Evolutionary conservation across 1,284 basidiomycete species (phyloP).

Genomic region (Kalmanozyma brasiliensis): DNA sequence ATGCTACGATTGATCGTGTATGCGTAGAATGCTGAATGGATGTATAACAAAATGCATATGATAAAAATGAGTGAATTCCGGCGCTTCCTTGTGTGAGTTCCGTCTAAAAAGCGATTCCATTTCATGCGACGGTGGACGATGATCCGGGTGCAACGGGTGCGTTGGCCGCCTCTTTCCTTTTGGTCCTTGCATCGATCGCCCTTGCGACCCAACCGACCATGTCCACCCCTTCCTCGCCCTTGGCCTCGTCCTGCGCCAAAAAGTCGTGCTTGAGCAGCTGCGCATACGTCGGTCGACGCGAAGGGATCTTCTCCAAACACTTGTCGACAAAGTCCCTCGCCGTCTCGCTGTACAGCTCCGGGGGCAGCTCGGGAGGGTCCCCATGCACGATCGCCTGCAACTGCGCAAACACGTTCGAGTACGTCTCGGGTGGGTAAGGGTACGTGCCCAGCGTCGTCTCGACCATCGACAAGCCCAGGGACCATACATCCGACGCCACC

Average conservation of each 20-base stretch:
- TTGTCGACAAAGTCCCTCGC: constrained; percentile 66
- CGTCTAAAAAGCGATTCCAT: too few species aligned
- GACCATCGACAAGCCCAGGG: constrained; percentile 92
- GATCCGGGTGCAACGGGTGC: constrained; percentile 3
- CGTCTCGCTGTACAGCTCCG: constrained; percentile 60
- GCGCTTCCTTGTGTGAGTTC: too few species aligned
- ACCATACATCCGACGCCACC: constrained; percentile 97
- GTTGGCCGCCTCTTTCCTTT: constrained; percentile 30
- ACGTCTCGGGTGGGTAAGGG: constrained; percentile 98
- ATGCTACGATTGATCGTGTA: not conserved
- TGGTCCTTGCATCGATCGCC: constrained; percentile 36
- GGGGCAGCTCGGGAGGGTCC: constrained; percentile 84
- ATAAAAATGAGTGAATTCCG: not conserved
- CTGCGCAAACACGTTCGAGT: constrained; percentile 95
- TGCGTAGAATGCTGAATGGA: not conserved
- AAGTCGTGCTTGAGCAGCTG: constrained; percentile 84
- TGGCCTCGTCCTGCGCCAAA: constrained; percentile 70
- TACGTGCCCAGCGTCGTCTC: constrained; percentile 92
- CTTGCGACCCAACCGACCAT: constrained; percentile 66
- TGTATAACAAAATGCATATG: not conserved
- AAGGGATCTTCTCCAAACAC: constrained; percentile 70
- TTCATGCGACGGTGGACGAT: too few species aligned
- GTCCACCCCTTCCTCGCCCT: constrained; percentile 63
- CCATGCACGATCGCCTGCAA: constrained; percentile 95
- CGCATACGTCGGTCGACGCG: constrained; percentile 82